phyloP scores from a whole-genome alignment of 129 eudicot genomes.

The Deinandra increscens region DNA sequence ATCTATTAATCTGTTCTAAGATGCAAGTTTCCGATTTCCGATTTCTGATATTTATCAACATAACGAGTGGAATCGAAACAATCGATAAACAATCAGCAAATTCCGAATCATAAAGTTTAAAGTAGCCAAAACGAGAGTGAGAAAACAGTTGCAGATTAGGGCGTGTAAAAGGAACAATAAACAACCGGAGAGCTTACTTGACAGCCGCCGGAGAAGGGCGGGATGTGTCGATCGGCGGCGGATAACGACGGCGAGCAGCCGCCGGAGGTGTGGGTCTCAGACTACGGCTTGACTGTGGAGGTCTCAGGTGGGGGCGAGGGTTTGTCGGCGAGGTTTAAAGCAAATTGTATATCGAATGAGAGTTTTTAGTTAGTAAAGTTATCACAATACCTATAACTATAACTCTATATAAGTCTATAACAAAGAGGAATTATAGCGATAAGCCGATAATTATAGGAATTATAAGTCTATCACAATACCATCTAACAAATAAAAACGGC shows the following conservation, averaged over 20 bases:
- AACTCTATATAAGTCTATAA: no score
- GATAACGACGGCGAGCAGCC: conserved; percentile 28
- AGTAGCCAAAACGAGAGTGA: conserved; percentile 16
- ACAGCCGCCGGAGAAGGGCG: conserved; percentile 11
- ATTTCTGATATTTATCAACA: neutral
- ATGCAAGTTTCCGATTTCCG: conserved; percentile 18
- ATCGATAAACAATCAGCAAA: neutral
- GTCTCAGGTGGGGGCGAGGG: conserved; percentile 28
- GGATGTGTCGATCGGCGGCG: conserved; percentile 22
- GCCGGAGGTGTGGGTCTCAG: conserved; percentile 31
- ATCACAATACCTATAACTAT: no score
- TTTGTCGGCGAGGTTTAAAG: conserved; percentile 4
- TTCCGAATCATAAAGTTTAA: conserved; percentile 5
- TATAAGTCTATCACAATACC: no score
- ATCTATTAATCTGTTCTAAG: neutral
- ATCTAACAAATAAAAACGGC: no score
- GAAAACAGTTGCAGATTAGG: conserved; percentile 13
- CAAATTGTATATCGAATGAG: neutral
- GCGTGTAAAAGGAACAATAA: neutral
- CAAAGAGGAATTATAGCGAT: no score
- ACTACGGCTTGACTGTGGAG: conserved; percentile 26
- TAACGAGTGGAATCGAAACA: neutral
- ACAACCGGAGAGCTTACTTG: conserved; percentile 5
- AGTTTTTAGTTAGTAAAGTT: no score
- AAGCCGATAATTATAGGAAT: no score